Conservation (phyloP, 495 filamentous ascomycete species). For the Xylaria flabelliformis region DNA sequence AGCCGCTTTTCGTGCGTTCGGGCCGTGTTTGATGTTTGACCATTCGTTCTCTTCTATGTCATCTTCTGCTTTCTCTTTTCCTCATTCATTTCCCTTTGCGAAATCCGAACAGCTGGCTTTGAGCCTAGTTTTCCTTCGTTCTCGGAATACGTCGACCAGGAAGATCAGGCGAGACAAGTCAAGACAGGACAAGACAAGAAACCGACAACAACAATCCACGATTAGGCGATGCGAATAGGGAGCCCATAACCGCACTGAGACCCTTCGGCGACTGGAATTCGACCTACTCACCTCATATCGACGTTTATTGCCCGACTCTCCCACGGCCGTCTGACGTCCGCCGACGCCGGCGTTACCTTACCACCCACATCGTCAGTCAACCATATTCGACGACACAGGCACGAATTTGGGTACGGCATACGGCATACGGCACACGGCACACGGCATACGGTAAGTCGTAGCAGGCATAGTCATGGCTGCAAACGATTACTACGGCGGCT, state of each 20-base stretch:
- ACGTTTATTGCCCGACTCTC: neutral
- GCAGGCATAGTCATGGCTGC: conserved; percentile 74
- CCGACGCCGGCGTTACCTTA: neutral
- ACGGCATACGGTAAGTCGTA: neutral
- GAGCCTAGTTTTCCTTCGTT: neutral
- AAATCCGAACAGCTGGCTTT: neutral
- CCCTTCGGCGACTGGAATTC: neutral
- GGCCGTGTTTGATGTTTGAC: conserved; percentile 13
- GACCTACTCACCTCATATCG: neutral
- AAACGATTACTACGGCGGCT: conserved; percentile 77
- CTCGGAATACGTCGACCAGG: neutral
- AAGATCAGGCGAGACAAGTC: neutral
- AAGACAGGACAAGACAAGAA: neutral
- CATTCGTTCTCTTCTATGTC: neutral
- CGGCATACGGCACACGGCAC: neutral
- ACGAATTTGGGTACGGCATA: neutral
- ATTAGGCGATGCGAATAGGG: conserved; percentile 3
- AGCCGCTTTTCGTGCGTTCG: conserved; percentile 15
- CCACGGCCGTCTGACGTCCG: neutral
- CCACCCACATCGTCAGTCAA: neutral
- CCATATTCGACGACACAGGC: neutral
- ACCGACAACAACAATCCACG: neutral
- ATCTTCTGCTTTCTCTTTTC: neutral
- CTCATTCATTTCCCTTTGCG: neutral
- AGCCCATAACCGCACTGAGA: neutral